Percentiles rank a stretch among this genome's conserved stretches.
Conservation (phyloP, 257 asterid genomes). For the Plantago ovata region DNA sequence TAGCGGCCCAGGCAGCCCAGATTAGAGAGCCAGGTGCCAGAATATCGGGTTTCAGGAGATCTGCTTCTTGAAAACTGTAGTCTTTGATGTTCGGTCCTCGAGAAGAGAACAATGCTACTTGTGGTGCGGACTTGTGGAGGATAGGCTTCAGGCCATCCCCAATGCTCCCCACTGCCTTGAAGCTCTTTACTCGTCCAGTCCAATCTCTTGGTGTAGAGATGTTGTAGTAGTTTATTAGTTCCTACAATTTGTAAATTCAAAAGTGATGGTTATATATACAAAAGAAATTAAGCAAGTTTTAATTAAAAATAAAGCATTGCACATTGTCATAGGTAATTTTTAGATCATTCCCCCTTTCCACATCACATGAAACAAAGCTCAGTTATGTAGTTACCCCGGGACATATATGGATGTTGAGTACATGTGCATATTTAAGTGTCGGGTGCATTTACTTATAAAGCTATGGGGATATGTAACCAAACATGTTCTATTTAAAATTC, state of each 20-base stretch:
- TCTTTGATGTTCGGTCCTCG: slow-evolving; percentile 97
- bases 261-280: background rate
- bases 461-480: no score
- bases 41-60: slow-evolving; percentile 93
- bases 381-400: no score
- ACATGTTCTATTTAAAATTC: no score
- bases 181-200: slow-evolving; percentile 92
- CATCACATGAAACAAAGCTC: no score
- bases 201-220: slow-evolving; percentile 82
- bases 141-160: slow-evolving; percentile 83
- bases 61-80: slow-evolving; percentile 92
- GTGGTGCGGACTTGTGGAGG: slow-evolving; percentile 94
- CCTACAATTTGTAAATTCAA: slow-evolving; percentile 39
- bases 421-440: no score
- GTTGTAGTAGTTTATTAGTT: slow-evolving; percentile 86
- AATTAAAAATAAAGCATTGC: background rate
- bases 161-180: slow-evolving; percentile 76
- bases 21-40: slow-evolving; percentile 97
- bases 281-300: background rate
- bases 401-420: no score
- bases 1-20: slow-evolving; percentile 99
- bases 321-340: background rate
- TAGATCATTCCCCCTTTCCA: no score
- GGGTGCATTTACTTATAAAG: no score
- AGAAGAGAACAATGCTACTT: slow-evolving; percentile 93